Conservation (phyloP, 345 rosid species). For the Salix exigua region DNA sequence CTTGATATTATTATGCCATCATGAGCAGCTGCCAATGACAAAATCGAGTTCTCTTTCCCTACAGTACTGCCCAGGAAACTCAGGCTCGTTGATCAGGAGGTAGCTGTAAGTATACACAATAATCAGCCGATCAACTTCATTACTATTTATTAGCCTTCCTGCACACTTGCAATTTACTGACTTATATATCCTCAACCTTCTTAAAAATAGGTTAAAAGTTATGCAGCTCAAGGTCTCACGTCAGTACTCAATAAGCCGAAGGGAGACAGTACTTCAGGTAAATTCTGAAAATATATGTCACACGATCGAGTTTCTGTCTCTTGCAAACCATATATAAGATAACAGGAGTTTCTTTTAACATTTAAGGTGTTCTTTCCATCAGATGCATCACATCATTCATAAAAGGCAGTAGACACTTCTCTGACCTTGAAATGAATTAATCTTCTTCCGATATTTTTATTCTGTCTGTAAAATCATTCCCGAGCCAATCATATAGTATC, state of each 20-base stretch:
- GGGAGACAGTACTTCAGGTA: constrained; percentile 10
- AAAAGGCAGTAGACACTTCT: neutral
- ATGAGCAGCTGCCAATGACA: constrained; percentile 8
- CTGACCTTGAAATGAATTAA: neutral
- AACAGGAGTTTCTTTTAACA: neutral
- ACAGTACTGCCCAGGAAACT: constrained; percentile 44
- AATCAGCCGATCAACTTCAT: neutral
- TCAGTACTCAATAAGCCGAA: constrained; percentile 4
- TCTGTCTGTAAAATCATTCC: neutral
- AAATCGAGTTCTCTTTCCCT: constrained; percentile 1
- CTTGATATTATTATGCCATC: neutral
- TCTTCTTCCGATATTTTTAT: neutral
- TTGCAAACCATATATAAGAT: neutral
- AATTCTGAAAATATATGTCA: neutral
- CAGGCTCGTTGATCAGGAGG: constrained; percentile 23
- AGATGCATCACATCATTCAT: neutral
- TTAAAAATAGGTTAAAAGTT: constrained; percentile 11
- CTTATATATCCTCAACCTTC: neutral
- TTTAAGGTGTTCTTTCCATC: neutral
- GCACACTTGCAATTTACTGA: neutral
- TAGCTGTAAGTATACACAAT: constrained; percentile 5
- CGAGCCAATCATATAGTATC: neutral
- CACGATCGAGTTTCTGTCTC: neutral
- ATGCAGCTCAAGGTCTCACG: neutral
- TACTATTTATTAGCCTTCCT: neutral